Conservation (phyloP, 2,329 filamentous ascomycete genomes). For the Nemania sp. region DNA sequence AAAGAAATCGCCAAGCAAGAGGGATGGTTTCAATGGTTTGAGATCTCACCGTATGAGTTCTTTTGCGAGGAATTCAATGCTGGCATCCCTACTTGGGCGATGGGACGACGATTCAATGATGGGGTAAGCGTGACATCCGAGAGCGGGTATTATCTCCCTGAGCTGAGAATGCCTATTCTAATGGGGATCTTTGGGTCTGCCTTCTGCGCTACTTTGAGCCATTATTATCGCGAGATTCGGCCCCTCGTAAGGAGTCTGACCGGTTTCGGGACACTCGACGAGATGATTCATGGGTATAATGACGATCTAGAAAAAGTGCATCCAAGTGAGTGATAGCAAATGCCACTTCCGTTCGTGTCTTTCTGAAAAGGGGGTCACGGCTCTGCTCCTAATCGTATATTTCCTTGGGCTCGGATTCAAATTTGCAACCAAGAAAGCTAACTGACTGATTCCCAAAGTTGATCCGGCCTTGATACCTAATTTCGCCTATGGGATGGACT, state of each 20-base stretch:
- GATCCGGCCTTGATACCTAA: conserved; percentile 91
- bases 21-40: conserved; percentile 98
- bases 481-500: conserved; percentile 80
- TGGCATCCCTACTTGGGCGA: conserved; percentile 92
- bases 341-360: background rate
- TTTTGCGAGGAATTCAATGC: conserved; percentile 91
- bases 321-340: conserved; percentile 54
- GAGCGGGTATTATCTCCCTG: conserved; percentile 73
- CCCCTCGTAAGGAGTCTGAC: conserved; percentile 75
- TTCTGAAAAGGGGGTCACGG: background rate
- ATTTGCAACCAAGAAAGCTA: background rate
- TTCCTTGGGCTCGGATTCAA: background rate
- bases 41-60: conserved; percentile 91
- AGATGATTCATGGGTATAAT: conserved; percentile 79
- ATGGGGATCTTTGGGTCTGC: conserved; percentile 97
- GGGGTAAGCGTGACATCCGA: conserved; percentile 69
- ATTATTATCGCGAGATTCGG: conserved; percentile 94
- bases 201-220: conserved; percentile 91
- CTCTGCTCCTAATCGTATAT: background rate
- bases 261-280: conserved; percentile 77
- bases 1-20: conserved; percentile 63
- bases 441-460: conserved; percentile 44
- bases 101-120: conserved; percentile 79
- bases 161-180: conserved; percentile 79
- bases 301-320: conserved; percentile 89